Conservation (phyloP, 2,329 filamentous ascomycete species). For the Aspergillus japonicus region DNA sequence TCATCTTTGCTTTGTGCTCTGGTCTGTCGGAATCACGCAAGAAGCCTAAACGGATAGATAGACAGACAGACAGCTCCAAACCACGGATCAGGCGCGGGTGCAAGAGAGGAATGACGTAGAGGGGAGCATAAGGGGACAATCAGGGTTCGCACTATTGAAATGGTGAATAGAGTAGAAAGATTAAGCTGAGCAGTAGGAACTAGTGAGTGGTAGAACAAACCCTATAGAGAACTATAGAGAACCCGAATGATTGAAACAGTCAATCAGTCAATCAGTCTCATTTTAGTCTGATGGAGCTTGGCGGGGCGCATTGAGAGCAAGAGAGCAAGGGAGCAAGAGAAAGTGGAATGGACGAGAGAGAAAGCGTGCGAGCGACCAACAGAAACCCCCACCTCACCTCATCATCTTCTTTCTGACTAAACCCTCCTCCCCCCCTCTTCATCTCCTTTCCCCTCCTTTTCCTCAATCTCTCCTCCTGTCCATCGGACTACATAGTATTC, state of each 20-base stretch:
- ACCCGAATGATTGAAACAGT: neutral
- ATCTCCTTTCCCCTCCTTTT: neutral
- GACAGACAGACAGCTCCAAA: neutral
- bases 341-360: neutral
- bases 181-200: neutral
- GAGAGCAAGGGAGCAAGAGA: no score
- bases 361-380: neutral
- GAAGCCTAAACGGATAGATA: neutral
- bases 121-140: neutral
- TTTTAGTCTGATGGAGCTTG: neutral
- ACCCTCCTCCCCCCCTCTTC: constrained; percentile 7
- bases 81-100: neutral
- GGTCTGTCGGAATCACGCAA: neutral
- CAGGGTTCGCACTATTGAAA: neutral
- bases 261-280: neutral
- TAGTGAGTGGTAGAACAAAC: neutral
- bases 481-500: neutral
- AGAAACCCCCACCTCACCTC: constrained; percentile 2
- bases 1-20: neutral
- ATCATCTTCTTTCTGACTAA: neutral
- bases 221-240: neutral
- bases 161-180: neutral
- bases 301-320: neutral
- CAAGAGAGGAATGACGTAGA: neutral
- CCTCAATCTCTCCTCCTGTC: neutral